These are phyloP conservation scores for Ophiobolus disseminans DNA, from an alignment of 2,329 filamentous ascomycete species.

Conservation along the genomic window DNA sequence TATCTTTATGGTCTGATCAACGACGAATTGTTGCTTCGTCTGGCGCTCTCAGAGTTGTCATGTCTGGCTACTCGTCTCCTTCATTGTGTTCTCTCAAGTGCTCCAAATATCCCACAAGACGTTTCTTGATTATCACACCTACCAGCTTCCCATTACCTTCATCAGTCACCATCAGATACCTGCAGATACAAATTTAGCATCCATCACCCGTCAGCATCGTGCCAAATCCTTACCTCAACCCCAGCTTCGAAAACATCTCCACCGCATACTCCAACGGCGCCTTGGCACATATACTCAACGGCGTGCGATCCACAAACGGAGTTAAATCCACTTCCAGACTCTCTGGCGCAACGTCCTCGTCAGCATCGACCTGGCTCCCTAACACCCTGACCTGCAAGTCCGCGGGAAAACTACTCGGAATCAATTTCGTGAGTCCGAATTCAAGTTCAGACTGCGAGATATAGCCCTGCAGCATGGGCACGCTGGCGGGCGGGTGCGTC, in stretches of 20 bases:
- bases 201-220: too few relatives aligned
- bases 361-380: conserved; percentile 43
- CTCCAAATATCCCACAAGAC: conserved; percentile 62
- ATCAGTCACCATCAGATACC: conserved; percentile 63
- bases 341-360: conserved; percentile 14
- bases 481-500: conserved; percentile 4
- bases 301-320: conserved; percentile 62
- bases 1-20: too few relatives aligned
- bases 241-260: conserved; percentile 67
- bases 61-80: not conserved
- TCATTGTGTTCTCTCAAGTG: conserved; percentile 12
- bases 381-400: conserved; percentile 50
- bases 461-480: conserved; percentile 61
- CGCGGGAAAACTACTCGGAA: conserved; percentile 18
- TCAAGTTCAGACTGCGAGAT: conserved; percentile 62
- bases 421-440: conserved; percentile 54
- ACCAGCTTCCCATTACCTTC: conserved; percentile 59
- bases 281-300: conserved; percentile 57
- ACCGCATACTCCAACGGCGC: conserved; percentile 66
- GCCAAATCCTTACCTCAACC: too few relatives aligned
- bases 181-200: too few relatives aligned
- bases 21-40: too few relatives aligned
- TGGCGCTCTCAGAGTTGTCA: too few relatives aligned
- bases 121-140: conserved; percentile 66
- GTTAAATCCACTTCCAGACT: conserved; percentile 52